Base-by-base conservation (phyloP, 768 basidiomycete species). In the Leccinum longicurvipes region DNA sequence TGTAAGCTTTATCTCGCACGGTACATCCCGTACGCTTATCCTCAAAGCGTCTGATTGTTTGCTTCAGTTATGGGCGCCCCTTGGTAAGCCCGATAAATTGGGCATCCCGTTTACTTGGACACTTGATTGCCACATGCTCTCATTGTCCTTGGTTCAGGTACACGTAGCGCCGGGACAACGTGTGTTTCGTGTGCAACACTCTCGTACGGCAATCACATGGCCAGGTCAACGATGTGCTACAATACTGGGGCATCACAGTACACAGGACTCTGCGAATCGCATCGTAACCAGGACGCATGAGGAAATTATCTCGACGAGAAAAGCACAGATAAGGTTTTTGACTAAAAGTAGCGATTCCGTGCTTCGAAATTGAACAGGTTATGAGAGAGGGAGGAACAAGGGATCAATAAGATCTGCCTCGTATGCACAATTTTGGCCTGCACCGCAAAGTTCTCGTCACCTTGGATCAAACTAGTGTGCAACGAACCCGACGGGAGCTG, bases 261-360 rank as follows among this genome's bases (percentile, higher is more conserved):
- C 58, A 19, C 58, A 44, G 29, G 49, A 32, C 57, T 57, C 53
- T 56, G 41, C n/a, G 31, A 56, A 60, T 55, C 57, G 46, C 58
- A 52, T 51, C n/a, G 58, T 60, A 63, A 60, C 64, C 28, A 58
- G 54, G 48, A 63, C 61, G 29, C 44, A 68, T 42, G 51, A 53
- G 59, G 64, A 51, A 61, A 60, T 36, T 52, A 48, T 64, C 51
- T 41, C 44, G 41, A 57, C 57, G 58, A 25, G 66, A 27, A 63
- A 60, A 54, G 48, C 49, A 24, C 58, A 57, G 54, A 66, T 67
- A 67, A 63, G 61, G 67, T 67, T 67, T 67, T 66, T 63, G 50
- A 36, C 67, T 67, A 67, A 66, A 66, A 47, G 58, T 44, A 56
- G 63, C 58, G 52, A 54, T 24, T 49, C 56, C 62, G 61, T 57